Percentiles rank a stretch among this genome's conserved stretches.
These are phyloP conservation scores for Paramyrothecium roridum DNA, from an alignment of 2,329 filamentous ascomycete species.

Conservation along the genomic window DNA sequence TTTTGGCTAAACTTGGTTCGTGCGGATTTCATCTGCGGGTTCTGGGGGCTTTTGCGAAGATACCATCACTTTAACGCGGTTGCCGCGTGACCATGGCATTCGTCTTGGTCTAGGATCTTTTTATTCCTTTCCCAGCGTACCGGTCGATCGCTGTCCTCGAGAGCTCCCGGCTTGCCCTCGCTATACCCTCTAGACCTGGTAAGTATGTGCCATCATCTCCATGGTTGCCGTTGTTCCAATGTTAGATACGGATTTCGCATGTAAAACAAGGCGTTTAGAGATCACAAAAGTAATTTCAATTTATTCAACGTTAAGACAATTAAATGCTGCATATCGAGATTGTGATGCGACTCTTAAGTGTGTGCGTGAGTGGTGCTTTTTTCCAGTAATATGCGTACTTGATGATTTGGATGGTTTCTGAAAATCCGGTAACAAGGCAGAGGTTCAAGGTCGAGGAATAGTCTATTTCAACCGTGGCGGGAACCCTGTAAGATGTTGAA, in stretches of 20 bases:
- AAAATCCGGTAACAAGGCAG: too few species aligned
- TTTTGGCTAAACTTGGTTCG: constrained; percentile 28
- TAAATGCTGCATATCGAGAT: not conserved
- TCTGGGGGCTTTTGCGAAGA: constrained; percentile 30
- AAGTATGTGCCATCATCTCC: not conserved
- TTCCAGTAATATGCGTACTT: too few species aligned
- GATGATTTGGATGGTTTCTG: too few species aligned
- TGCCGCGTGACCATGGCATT: too few species aligned
- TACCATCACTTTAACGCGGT: too few species aligned
- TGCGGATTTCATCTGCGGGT: constrained; percentile 32
- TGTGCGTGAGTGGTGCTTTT: too few species aligned
- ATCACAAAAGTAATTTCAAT: not conserved
- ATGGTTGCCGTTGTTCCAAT: too few species aligned
- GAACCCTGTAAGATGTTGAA: too few species aligned
- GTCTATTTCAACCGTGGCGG: too few species aligned
- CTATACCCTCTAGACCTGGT: not conserved
- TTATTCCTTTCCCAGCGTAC: too few species aligned
- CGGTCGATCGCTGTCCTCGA: not conserved
- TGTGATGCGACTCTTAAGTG: not conserved
- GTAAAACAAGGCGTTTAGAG: not conserved
- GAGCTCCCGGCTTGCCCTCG: not conserved
- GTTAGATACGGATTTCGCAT: not conserved
- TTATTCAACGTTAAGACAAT: not conserved
- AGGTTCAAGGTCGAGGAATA: too few species aligned
- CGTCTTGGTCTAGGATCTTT: not conserved